Evolutionary conservation across 345 rosid genomes (phyloP), one percentile per base, ranked within the genome.

Genomic region (Salix exigua): DNA sequence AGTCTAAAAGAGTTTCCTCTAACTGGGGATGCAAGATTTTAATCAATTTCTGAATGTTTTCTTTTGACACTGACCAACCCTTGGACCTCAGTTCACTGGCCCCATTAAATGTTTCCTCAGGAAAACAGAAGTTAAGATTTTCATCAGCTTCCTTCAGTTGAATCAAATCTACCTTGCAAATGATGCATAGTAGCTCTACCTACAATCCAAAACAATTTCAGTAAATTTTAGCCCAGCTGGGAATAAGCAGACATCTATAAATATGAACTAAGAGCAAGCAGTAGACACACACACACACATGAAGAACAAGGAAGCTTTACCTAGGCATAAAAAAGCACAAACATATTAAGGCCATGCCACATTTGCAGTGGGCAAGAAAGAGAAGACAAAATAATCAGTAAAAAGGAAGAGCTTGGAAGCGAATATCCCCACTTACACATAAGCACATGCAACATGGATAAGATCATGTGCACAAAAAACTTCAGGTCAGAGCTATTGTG

Each of bases 141-240:
- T 82, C 82, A 51, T 85, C 78, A 78, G 80, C 81, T 33, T 89
- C 93, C 79, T 84, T 86, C 75, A 91, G 82, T 68, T 72, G 78
- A 66, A 78, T 78, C 78, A 91, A 81, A 75, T 91, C 92, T 65
- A 84, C 78, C 88, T 87, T 76, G 83, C 98, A 92, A 74, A 79
- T 81, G 76, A 71, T 78, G 92, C 88, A 88, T 73, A 90, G 75
- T 73, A 86, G 75, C 76, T 88, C 90, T 77, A 70, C 88, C 98
- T 92, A 93, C 80, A 77, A 82, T 67, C 70, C 70, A 67, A 86
- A n/a, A 74, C 51, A 38, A 58, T 25, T 66, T 73, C 31, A 73
- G 31, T 68, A 63, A 18, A 50, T 26, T 17, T 23, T 8, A 46
- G 33, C 23, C n/a, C 35, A 11, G 46, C 25, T n/a, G 63, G 25